Conservation (phyloP, 805 yeast genomes). For the Ascoidea tarda region DNA sequence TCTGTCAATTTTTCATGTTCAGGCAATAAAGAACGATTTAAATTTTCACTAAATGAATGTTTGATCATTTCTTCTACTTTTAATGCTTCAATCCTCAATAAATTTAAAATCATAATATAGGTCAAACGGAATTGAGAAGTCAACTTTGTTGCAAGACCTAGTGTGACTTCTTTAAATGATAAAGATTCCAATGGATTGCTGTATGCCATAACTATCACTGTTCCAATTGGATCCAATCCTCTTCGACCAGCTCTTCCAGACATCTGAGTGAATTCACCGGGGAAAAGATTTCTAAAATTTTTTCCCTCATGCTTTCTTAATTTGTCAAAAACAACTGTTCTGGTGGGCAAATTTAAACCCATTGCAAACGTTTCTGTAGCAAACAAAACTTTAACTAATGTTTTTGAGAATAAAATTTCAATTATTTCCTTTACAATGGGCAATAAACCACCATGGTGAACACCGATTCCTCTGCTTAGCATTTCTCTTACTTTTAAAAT, state of each 20-base stretch:
- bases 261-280: conserved; percentile 98
- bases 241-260: conserved; percentile 98
- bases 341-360: conserved; percentile 94
- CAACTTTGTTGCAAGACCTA: conserved; percentile 84
- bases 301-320: conserved; percentile 85
- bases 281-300: conserved; percentile 63
- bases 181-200: conserved; percentile 42
- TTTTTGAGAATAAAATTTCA: conserved; percentile 79
- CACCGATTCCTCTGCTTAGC: conserved; percentile 84
- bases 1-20: conserved; percentile 64
- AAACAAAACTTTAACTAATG: conserved; percentile 78
- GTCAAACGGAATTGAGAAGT: conserved; percentile 89
- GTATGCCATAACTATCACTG: conserved; percentile 85
- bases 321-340: conserved; percentile 87
- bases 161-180: conserved; percentile 63
- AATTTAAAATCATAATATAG: conserved; percentile 86
- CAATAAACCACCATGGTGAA: conserved; percentile 86
- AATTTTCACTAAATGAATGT: conserved; percentile 85
- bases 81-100: conserved; percentile 84
- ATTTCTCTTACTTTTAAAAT: conserved; percentile 70
- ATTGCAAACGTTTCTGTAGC: conserved; percentile 98
- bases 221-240: conserved; percentile 87
- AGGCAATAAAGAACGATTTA: conserved; percentile 73
- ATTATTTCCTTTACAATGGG: conserved; percentile 91
- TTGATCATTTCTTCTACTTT: conserved; percentile 98